A percentile compares a stretch with the other conserved stretches of the same genome.
Evolutionary conservation across 2,329 filamentous ascomycete species (phyloP).

Genomic region (Fusarium devonianum): DNA sequence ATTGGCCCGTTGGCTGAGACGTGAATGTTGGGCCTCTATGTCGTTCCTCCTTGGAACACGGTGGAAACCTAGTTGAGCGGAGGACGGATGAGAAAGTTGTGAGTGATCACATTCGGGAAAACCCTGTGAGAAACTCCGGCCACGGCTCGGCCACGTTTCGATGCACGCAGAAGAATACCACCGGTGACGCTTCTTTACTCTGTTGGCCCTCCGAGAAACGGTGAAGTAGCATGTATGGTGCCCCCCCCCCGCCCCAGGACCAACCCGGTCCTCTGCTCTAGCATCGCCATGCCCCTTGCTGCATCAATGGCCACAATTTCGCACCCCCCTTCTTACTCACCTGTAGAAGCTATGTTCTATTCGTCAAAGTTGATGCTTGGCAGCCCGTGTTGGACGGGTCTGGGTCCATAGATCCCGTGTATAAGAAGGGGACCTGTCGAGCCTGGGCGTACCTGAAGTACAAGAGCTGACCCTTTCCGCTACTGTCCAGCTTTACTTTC

Average conservation of each 20-base stretch:
- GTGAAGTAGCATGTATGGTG: neutral
- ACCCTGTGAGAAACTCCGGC: slow-evolving; percentile 8
- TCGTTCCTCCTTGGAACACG: too few species aligned
- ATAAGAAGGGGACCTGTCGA: slow-evolving; percentile 31
- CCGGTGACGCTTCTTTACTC: slow-evolving; percentile 9
- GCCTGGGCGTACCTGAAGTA: slow-evolving; percentile 10
- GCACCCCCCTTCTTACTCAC: slow-evolving; percentile 21
- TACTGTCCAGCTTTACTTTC: neutral
- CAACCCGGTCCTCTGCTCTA: slow-evolving; percentile 10
- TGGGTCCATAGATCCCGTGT: slow-evolving; percentile 11
- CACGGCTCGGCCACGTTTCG: slow-evolving; percentile 21
- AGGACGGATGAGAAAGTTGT: slow-evolving; percentile 20
- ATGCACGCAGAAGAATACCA: neutral
- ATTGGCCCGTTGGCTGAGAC: slow-evolving; percentile 20
- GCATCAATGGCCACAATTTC: slow-evolving; percentile 18
- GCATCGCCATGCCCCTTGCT: slow-evolving; percentile 26
- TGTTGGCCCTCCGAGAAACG: slow-evolving; percentile 1
- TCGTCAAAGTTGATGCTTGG: slow-evolving; percentile 16
- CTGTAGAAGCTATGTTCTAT: slow-evolving; percentile 4
- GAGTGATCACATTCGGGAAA: slow-evolving; percentile 33
- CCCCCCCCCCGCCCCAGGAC: neutral
- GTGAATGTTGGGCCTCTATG: slow-evolving; percentile 10
- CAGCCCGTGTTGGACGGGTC: slow-evolving; percentile 14
- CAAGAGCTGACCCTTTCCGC: slow-evolving; percentile 4
- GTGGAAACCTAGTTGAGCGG: slow-evolving; percentile 1